Conservation (phyloP, 768 basidiomycete genomes). For the Ramaria sp. region DNA sequence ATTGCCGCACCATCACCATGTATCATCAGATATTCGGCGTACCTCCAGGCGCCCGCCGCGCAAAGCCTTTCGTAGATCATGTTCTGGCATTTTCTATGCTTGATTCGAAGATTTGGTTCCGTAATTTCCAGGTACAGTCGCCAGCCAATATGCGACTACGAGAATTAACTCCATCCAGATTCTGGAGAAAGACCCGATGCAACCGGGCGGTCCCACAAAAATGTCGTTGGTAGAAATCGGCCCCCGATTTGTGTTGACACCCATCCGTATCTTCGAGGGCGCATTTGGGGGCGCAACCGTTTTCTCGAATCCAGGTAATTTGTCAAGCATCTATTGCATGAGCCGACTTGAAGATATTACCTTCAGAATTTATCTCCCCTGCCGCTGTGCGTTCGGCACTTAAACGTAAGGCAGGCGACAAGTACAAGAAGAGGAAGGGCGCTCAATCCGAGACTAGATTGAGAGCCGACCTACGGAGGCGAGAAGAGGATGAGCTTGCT, state of each 20-base stretch:
- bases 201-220: conserved; percentile 76
- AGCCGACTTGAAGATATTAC: conserved; percentile 5
- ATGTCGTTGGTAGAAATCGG: conserved; percentile 94
- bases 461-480: conserved; percentile 53
- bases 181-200: conserved; percentile 85
- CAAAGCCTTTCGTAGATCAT: conserved; percentile 98
- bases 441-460: conserved; percentile 54
- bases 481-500: conserved; percentile 68
- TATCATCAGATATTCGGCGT: conserved; percentile 80
- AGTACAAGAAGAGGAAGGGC: conserved; percentile 75
- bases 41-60: conserved; percentile 77
- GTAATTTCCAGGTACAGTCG: conserved; percentile 83
- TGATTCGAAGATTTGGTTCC: conserved; percentile 97
- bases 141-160: conserved; percentile 5
- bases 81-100: conserved; percentile 92
- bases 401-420: conserved; percentile 65
- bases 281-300: conserved; percentile 93
- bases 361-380: conserved; percentile 84
- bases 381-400: conserved; percentile 62
- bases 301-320: conserved; percentile 83
- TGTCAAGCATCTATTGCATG: background rate
- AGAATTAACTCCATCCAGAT: conserved; percentile 40
- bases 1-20: background rate
- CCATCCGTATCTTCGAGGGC: conserved; percentile 97
- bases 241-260: conserved; percentile 92